Evolutionary conservation across 768 basidiomycete genomes (phyloP), one percentile per base, ranked within the genome.

Genomic region (Ephemerocybe angulata): DNA sequence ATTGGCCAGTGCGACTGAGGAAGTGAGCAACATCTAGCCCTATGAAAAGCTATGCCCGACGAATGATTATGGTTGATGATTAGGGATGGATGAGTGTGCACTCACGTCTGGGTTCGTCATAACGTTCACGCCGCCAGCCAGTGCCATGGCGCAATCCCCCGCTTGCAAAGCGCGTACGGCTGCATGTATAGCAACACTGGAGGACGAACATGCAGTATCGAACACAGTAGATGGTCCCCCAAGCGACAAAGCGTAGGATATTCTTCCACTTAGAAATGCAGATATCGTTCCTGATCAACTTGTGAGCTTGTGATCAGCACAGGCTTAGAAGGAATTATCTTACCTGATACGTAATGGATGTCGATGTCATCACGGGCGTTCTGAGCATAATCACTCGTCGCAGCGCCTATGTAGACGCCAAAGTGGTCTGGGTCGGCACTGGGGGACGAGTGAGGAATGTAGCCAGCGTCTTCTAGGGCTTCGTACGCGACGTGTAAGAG

Each of bases 151-250:
- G 62, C 88, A 90, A 64, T 90, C 88, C 17, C 75, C 68, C n/a
- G n/a, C 53, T 77, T 78, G 67, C 77, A 72, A 28, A 90, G 68
- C 0, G 87, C 83, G 82, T 46, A 78, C 83, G 0, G 84, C 88
- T 58, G 85, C 85, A 67, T 90, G 80, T 25, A 90, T 70, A 8
- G 87, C 86, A 13, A 85, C 80, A 29, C 76, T 69, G 4, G 86
- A 86, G 3, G 87, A 86, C 7, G 87, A 90, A 64, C 88, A 90
- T 0, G 87, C 86, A 0, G 88, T 90, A 57, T 90, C 86, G 31
- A 87, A 68, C 1, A 86, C 85, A 17, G 87, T 71, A 0, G 88
- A 88, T 1, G 88, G 87, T 0, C 88, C 88, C 33, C 83, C 74
- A 43, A 87, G 73, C 54, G 80, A 74, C 75, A 88, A 82, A 3